Evolutionary conservation across 2,329 filamentous ascomycete species (phyloP).

Genomic region (Fusarium pilosicola): DNA sequence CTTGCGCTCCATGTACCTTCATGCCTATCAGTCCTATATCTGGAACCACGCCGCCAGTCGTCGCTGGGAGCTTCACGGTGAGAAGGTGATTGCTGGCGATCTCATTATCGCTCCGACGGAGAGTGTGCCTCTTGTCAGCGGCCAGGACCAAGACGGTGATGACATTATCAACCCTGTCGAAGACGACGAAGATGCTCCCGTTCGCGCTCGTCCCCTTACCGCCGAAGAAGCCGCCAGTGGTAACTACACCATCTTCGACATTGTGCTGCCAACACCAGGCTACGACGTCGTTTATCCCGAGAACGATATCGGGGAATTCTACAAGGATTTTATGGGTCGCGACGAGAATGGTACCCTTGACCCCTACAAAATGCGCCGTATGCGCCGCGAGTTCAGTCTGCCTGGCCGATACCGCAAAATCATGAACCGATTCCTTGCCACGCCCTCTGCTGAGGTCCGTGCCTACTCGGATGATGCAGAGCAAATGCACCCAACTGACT

Average conservation of each 20-base stretch:
- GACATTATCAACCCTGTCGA: constrained; percentile 55
- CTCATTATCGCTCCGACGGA: constrained; percentile 70
- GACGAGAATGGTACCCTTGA: constrained; percentile 81
- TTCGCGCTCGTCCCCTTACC: constrained; percentile 76
- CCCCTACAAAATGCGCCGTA: constrained; percentile 86
- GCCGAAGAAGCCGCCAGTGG: constrained; percentile 82
- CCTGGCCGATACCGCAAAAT: constrained; percentile 90
- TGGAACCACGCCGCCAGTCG: constrained; percentile 90
- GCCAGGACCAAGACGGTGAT: constrained; percentile 70
- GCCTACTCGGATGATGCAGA: constrained; percentile 76
- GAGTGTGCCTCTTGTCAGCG: constrained; percentile 52
- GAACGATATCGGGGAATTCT: constrained; percentile 86
- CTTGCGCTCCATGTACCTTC: constrained; percentile 92
- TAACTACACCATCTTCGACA: constrained; percentile 82
- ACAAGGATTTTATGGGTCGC: constrained; percentile 85
- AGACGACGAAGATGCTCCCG: constrained; percentile 56
- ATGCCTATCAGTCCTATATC: constrained; percentile 93
- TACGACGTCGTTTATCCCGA: constrained; percentile 88
- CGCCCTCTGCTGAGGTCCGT: constrained; percentile 74
- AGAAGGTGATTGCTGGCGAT: constrained; percentile 83
- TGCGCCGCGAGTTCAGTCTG: constrained; percentile 87
- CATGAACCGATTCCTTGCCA: constrained; percentile 74
- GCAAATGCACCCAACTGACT: constrained; percentile 89
- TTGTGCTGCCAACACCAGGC: constrained; percentile 92
- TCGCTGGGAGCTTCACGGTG: constrained; percentile 80